Base-by-base conservation (phyloP, 2,329 filamentous ascomycete species). In the Cladosporium sphaerospermum region DNA sequence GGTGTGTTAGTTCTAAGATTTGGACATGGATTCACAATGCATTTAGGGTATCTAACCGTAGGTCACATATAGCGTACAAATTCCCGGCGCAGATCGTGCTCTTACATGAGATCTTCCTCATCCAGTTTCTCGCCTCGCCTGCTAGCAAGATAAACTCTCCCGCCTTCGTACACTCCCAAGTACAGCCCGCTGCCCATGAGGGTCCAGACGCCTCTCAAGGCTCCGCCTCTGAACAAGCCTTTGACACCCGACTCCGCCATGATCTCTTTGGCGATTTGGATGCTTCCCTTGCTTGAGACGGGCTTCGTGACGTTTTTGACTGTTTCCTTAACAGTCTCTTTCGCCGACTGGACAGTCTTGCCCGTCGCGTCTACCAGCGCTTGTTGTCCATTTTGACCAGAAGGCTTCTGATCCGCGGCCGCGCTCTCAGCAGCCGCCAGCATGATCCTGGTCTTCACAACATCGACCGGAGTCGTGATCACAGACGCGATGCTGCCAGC, bases 381-480 rank as follows among this genome's bases (percentile, higher is more conserved):
- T 8, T 62, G 57, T 18, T 62, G 61, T 13, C 33, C 33, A 7
- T 55, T 56, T 53, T 53, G 16, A 45, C 42, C 41, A 46, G 53
- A 55, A 9, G 5, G 14, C 11, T 28, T 31, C 45, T 61, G 28
- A 14, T 59, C 66, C 57, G 63, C 58, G 3, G 57, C 57, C 16
- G 61, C 60, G n/a, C 57, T 57, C 18, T 72, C 67, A 11, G 73
- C 75, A 1, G 83, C 83, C 31, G 79, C 77, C 23, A 96, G 75
- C 90, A 95, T 96, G 71, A 95, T 86, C 46, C 88, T 75, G 58
- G 90, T 95, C 75, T 96, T 95, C 19, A 96, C 80, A 9, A 95
- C 89, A 69, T 96, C 91, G 52, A 90, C 82, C 0, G 91, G 91
- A 47, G 90, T 95, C 1, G 90, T 96, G n/a, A 93, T 68, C 9